Evolutionary conservation across 805 yeast genomes (phyloP), one percentile per base, ranked within the genome.

Genomic region (Sugiyamaella americana): DNA sequence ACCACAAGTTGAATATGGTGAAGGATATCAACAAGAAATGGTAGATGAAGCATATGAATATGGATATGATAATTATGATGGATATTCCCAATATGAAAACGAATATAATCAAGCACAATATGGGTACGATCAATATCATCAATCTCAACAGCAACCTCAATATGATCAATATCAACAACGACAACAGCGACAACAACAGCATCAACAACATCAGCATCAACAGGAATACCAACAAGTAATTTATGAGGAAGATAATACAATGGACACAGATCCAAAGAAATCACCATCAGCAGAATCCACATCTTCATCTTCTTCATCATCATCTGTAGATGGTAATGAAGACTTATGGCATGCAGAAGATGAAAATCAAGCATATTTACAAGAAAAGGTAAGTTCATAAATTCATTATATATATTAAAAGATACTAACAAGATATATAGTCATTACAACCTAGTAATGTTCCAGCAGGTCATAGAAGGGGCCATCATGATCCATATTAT

Each of bases 331-430:
- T 6, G 54, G 46, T 17, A 47, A 46, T 19, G 55, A 53, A 16
- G 56, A 54, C 22, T 19, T 54, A 34, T 54, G 58, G 58, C 45
- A 47, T 32, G 58, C 50, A 10, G 49, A 53, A 35, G 46, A 43
- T 8, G 52, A 39, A 16, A 16, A 21, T 18, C 21, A 17, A 17
- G 37, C 23, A 11, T 24, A 17, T 20, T 13, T 35, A 17, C 37
- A 35, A 41, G 36, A 40, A 10, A 30, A 23, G 19, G 32, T 43
- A 22, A 44, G 35, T 16, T 19, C 18, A 36, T 41, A 13, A n/a
- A 21, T 8, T 26, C 16, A 40, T 10, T n/a, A 37, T 6, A 22
- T n/a, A 41, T 8, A 18, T 41, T 43, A 40, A 5, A n/a, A 5
- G n/a, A 39, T n/a, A n/a, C 16, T n/a, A 13, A 6, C 11, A 18